These are phyloP conservation scores for Vanilla planifolia DNA, from an alignment of 106 monocot genomes.

Conservation along the genomic window DNA sequence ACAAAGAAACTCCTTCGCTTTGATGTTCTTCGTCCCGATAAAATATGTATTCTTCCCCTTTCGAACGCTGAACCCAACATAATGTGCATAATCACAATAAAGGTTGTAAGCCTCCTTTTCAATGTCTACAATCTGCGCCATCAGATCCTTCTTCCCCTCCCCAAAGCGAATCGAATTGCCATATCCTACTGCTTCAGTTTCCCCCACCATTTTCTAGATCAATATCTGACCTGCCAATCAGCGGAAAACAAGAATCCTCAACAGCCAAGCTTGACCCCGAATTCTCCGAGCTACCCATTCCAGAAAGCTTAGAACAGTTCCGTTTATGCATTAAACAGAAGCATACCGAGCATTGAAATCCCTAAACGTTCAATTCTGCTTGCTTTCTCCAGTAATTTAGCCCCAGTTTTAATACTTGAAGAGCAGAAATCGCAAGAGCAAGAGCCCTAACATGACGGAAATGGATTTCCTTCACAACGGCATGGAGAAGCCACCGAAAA, in stretches of 20 bases:
- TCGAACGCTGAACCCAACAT: slow-evolving; percentile 37
- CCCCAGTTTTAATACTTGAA: too few species aligned
- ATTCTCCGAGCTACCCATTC: not conserved
- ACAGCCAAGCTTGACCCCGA: not conserved
- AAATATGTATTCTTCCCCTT: slow-evolving; percentile 27
- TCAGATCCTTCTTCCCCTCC: slow-evolving; percentile 8
- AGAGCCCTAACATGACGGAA: too few species aligned
- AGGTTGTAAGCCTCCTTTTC: slow-evolving; percentile 30
- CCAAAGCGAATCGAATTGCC: not conserved
- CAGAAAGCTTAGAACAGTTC: not conserved
- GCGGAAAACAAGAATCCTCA: not conserved
- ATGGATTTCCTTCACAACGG: too few species aligned
- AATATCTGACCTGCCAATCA: not conserved
- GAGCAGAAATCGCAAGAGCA: too few species aligned
- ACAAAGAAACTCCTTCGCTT: slow-evolving; percentile 24
- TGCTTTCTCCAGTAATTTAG: too few species aligned
- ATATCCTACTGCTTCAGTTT: slow-evolving; percentile 1
- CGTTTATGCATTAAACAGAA: not conserved
- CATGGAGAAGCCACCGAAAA: too few species aligned
- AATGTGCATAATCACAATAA: slow-evolving; percentile 25
- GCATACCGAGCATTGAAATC: too few species aligned
- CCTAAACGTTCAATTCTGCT: too few species aligned
- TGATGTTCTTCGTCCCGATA: slow-evolving; percentile 16
- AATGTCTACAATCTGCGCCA: not conserved
- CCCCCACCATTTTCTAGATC: slow-evolving; percentile 4